Evolutionary conservation across 129 eudicot genomes (phyloP).

Genomic region (Chrysanthemum seticuspe): DNA sequence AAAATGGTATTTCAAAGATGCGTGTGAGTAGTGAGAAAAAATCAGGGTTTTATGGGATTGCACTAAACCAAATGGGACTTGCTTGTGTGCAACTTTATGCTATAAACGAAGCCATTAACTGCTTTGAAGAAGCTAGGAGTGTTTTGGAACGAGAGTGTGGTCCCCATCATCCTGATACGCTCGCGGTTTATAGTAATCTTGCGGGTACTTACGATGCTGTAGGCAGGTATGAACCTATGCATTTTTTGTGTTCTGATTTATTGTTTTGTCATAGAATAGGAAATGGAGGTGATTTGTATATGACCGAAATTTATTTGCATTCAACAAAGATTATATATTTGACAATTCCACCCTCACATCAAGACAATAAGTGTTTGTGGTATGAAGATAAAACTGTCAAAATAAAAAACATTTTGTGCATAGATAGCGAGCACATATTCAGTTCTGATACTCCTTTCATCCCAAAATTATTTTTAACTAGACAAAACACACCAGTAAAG

Average conservation of each 20-base stretch:
- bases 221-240: slow-evolving; percentile 56
- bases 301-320: not conserved
- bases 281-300: not conserved
- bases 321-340: not conserved
- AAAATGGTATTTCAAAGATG: slow-evolving; percentile 50
- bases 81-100: slow-evolving; percentile 76
- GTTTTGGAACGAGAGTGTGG: slow-evolving; percentile 74
- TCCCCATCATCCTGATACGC: slow-evolving; percentile 74
- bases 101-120: slow-evolving; percentile 62
- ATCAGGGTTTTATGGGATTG: slow-evolving; percentile 76
- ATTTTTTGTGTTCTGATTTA: not conserved
- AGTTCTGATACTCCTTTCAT: too few relatives aligned
- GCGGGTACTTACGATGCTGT: slow-evolving; percentile 87
- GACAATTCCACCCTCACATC: too few relatives aligned
- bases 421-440: too few relatives aligned
- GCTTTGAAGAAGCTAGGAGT: slow-evolving; percentile 72
- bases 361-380: too few relatives aligned
- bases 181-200: slow-evolving; percentile 81
- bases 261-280: not conserved
- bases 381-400: too few relatives aligned
- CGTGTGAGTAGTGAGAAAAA: slow-evolving; percentile 78
- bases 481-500: too few relatives aligned
- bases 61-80: slow-evolving; percentile 82
- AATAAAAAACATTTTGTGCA: too few relatives aligned
- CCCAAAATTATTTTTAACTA: too few relatives aligned